Percentiles rank a stretch among this genome's conserved stretches.
phyloP scores from a whole-genome alignment of 2,329 filamentous ascomycete genomes.

The Aspergillus pseudotamarii region DNA sequence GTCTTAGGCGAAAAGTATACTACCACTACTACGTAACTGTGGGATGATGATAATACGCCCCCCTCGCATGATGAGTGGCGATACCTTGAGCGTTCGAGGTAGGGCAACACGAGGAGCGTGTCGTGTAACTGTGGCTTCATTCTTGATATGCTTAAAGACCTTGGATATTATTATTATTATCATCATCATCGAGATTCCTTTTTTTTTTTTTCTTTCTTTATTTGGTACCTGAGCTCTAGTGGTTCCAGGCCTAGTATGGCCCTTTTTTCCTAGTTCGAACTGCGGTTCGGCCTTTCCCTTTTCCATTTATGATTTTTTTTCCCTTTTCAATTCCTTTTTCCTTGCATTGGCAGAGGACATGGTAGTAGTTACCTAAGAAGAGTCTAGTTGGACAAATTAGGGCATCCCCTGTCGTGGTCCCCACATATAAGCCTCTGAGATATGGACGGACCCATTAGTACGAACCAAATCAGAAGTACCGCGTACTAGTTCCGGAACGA shows the following conservation, averaged over 20 bases:
- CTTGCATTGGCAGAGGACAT: not conserved
- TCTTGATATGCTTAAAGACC: not conserved
- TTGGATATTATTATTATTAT: not conserved
- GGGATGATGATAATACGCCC: not conserved
- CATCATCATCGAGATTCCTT: no score
- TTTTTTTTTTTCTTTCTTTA: no score
- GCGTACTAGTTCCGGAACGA: not conserved
- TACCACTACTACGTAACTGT: not conserved
- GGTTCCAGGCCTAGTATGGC: not conserved
- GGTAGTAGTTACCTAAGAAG: not conserved
- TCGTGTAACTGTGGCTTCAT: not conserved
- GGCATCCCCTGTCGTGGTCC: not conserved
- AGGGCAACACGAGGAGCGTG: slow-evolving; percentile 4
- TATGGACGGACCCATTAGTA: slow-evolving; percentile 1
- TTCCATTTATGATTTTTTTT: not conserved
- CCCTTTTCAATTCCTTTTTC: not conserved
- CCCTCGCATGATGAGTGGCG: slow-evolving; percentile 4
- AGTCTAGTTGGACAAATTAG: not conserved
- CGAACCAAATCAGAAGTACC: not conserved
- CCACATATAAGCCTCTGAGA: not conserved
- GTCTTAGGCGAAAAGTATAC: not conserved
- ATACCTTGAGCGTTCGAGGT: not conserved
- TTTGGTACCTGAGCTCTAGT: not conserved
- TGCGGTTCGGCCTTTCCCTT: not conserved
- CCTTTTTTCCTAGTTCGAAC: not conserved